phyloP scores from a whole-genome alignment of 78 protist species.

The Speleostelium caveatum region DNA sequence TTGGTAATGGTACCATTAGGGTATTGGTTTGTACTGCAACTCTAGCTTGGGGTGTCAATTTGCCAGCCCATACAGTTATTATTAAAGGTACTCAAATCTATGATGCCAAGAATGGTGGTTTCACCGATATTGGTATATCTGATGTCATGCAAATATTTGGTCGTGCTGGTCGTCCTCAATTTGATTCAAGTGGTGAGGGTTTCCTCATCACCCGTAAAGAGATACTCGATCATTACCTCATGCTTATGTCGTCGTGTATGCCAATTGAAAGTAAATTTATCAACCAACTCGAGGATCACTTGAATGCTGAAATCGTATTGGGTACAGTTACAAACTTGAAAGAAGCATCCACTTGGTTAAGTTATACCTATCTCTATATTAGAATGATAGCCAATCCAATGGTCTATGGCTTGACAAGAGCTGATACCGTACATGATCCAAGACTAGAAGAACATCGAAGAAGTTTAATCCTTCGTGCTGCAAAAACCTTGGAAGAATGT shows the following conservation, averaged over 20 bases:
- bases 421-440: slow-evolving; percentile 83
- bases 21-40: slow-evolving; percentile 98
- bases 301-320: slow-evolving; percentile 98
- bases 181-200: slow-evolving; percentile 96
- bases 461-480: slow-evolving; percentile 81
- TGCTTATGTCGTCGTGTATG: slow-evolving; percentile 67
- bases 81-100: slow-evolving; percentile 97
- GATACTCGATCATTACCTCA: slow-evolving; percentile 89
- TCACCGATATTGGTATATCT: slow-evolving; percentile 92
- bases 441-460: slow-evolving; percentile 33
- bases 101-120: slow-evolving; percentile 88
- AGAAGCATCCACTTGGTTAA: slow-evolving; percentile 97
- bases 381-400: slow-evolving; percentile 96
- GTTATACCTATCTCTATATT: slow-evolving; percentile 95
- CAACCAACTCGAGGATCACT: slow-evolving; percentile 87
- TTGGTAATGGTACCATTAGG: slow-evolving; percentile 86
- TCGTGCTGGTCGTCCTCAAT: slow-evolving; percentile 99
- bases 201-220: slow-evolving; percentile 95
- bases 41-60: slow-evolving; percentile 99
- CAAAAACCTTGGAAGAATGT: slow-evolving; percentile 80
- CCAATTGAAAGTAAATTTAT: slow-evolving; percentile 94
- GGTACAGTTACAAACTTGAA: slow-evolving; percentile 95
- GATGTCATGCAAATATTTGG: slow-evolving; percentile 99
- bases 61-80: slow-evolving; percentile 98
- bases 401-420: slow-evolving; percentile 90